phyloP scores from a whole-genome alignment of 495 filamentous ascomycete genomes.

The Hyaloscypha variabilis region DNA sequence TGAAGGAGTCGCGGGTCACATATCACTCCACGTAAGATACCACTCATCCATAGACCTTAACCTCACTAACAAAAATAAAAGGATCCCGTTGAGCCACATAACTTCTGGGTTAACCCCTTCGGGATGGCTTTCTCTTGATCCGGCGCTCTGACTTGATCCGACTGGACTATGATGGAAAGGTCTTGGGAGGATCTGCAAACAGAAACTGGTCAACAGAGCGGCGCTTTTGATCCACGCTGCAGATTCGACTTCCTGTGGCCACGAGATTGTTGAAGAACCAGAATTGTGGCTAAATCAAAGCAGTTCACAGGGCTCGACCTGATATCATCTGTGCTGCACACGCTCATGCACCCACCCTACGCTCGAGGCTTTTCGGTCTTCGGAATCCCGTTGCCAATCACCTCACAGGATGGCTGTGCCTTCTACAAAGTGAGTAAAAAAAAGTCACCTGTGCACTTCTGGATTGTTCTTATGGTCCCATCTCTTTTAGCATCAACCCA shows the following conservation, averaged over 20 bases:
- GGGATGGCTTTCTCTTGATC: conserved; percentile 18
- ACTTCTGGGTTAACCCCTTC: neutral
- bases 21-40: conserved; percentile 61
- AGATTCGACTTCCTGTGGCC: neutral
- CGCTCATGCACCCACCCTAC: conserved; percentile 49
- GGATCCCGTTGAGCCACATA: neutral
- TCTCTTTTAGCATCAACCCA: neutral
- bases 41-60: conserved; percentile 27
- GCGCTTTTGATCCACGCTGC: neutral
- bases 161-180: conserved; percentile 50
- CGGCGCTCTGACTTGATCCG: conserved; percentile 49
- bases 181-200: conserved; percentile 44
- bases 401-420: conserved; percentile 55
- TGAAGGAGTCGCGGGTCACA: conserved; percentile 64
- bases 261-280: neutral
- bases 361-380: conserved; percentile 55
- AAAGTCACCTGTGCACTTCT: conserved; percentile 45
- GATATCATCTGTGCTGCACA: conserved; percentile 40
- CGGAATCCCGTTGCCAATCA: conserved; percentile 54
- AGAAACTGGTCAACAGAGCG: neutral
- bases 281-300: neutral
- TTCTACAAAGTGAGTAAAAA: conserved; percentile 51
- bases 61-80: neutral
- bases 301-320: neutral
- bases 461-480: neutral